Base-by-base conservation (phyloP, 345 rosid genomes). In the Reutealis trisperma region DNA sequence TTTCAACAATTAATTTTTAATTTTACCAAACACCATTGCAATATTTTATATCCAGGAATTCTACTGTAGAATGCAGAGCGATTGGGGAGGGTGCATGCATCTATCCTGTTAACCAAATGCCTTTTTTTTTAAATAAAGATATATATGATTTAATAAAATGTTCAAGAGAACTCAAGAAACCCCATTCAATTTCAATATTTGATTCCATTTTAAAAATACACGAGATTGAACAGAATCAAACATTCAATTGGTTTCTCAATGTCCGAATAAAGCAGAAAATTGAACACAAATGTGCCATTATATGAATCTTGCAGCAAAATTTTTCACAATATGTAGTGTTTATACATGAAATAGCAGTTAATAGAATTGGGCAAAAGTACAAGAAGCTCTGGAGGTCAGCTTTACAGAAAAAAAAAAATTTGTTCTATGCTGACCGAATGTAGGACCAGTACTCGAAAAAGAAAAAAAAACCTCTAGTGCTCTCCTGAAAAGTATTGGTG, bases 261-360 rank as follows among this genome's bases (percentile, higher is more conserved):
- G 2, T 34, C 13, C 72, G 61, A 52, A 51, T n/a, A 62, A 22
- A 44, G 67, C 63, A 3, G 74, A 60, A 77, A 68, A 80, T 52
- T 72, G 67, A 37, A 32, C 24, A 61, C 37, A n/a, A 57, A 9
- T 12, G 41, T 49, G 74, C 67, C 57, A 84, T 34, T 37, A 42
- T 63, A 59, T 77, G 73, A 81, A 62, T 67, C 66, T 32, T 45
- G 68, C 55, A 63, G 80, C 92, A 90, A 90, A 90, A 90, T 22
- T 83, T 78, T 86, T 78, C 85, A 88, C 78, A 78, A 72, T 70
- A 73, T 62, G 78, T 64, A 54, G 78, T 27, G 86, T 82, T 90
- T 86, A 81, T 86, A 88, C 88, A 90, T 71, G 32, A 78, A 82
- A 78, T 63, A 73, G 61, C n/a, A 62, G 63, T 18, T 25, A 70